phyloP scores from a whole-genome alignment of 2,329 filamentous ascomycete genomes.

The Westerdykella aurantiaca region DNA sequence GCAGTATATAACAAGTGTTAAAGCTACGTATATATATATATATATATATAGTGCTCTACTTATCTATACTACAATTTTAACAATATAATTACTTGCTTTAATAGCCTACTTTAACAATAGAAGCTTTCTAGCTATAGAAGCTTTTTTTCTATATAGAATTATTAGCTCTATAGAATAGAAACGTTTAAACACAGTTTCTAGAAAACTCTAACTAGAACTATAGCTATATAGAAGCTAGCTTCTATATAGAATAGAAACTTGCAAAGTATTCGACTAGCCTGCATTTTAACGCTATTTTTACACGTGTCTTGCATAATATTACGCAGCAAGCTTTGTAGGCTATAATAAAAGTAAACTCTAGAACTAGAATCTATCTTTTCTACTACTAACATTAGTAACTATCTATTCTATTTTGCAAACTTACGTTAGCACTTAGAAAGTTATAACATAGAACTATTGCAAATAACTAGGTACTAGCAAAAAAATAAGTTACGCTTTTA shows the following conservation, averaged over 20 bases:
- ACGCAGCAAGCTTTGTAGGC: neutral
- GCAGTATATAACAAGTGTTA: too few relatives aligned
- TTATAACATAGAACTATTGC: constrained; percentile 7
- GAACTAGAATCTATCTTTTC: neutral
- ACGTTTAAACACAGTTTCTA: neutral
- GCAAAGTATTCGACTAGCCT: neutral
- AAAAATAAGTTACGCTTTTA: too few relatives aligned
- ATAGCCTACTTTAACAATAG: too few relatives aligned
- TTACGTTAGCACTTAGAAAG: constrained; percentile 5
- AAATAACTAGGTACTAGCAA: constrained; percentile 6
- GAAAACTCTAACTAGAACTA: neutral
- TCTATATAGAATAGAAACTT: neutral
- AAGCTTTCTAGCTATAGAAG: too few relatives aligned
- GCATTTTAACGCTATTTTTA: constrained; percentile 1
- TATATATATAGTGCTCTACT: too few relatives aligned
- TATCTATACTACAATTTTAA: too few relatives aligned
- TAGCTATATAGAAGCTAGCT: neutral
- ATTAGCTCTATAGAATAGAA: neutral
- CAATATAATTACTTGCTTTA: too few relatives aligned
- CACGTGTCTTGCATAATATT: neutral
- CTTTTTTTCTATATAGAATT: neutral
- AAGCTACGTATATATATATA: too few relatives aligned
- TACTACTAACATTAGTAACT: constrained; percentile 8
- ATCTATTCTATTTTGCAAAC: constrained; percentile 11
- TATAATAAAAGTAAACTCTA: neutral